Base-by-base conservation (phyloP, 495 filamentous ascomycete genomes). In the Astrothelium subdiscretum region DNA sequence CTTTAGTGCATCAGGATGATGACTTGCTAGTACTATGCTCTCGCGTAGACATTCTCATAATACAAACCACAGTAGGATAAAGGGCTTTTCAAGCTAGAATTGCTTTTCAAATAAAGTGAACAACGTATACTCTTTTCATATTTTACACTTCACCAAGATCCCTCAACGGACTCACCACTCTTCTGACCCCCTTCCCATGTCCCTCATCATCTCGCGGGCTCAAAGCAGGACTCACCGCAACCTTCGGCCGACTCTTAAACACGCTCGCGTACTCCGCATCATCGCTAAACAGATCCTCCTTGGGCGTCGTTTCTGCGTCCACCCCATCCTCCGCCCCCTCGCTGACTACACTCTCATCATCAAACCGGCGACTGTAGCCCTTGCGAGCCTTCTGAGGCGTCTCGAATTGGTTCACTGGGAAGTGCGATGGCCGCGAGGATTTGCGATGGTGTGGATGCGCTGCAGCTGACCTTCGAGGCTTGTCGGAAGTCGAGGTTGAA, bases 161-260 rank as follows among this genome's bases (percentile, higher is more conserved):
- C 5, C 20, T 20, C 18, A 48, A 48, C 20, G 42, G 42, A n/a
- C 59, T 29, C 59, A 62, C n/a, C 44, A 62, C 27, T 11, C 61
- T 35, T 27, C 31, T n/a, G n/a, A n/a, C n/a, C n/a, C 48, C 48
- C n/a, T n/a, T 22, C 26, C 48, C 48, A 54, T 6, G 2, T 48
- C 52, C 44, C 31, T 24, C 43, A 64, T 62, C 59, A 6, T 27
- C 18, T 8, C 51, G n/a, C 27, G 85, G 86, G 31, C 83, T 85
- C 2, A 80, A 76, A 2, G 84, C 72, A n/a, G 90, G 89, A 74
- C 91, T 95, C 6, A 78, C 79, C 59, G 85, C 87, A 60, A 96
- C 80, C 65, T 85, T 87, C 1, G 91, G 91, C 63, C 91, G 73
- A 42, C 88, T 90, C 74, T 85, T 91, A 74, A 96, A 96, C 1